phyloP scores from a whole-genome alignment of 2,329 filamentous ascomycete species.

The Helminthosporium solani region DNA sequence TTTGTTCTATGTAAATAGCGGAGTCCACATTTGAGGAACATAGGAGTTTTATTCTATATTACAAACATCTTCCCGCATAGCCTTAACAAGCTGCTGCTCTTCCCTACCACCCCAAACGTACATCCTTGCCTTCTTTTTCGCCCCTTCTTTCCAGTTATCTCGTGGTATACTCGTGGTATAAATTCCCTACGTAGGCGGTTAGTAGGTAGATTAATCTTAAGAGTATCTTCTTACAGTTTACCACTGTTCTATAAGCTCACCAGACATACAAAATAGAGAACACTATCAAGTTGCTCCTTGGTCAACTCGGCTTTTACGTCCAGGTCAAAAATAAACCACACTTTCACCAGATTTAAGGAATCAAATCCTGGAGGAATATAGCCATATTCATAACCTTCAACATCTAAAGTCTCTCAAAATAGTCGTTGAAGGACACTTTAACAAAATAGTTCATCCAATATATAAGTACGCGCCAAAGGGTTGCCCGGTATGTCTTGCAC shows the following conservation, averaged over 20 bases:
- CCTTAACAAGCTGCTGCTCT: no score
- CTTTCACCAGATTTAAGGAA: conserved; percentile 2
- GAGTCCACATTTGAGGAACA: no score
- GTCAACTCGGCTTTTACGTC: conserved; percentile 3
- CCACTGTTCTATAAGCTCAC: conserved; percentile 1
- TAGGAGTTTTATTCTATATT: no score
- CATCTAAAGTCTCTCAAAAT: background rate
- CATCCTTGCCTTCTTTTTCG: conserved; percentile 5
- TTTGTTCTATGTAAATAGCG: background rate
- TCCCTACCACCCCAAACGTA: conserved; percentile 6
- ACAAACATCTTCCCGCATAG: no score
- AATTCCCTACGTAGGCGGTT: conserved; percentile 6
- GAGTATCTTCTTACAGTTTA: conserved; percentile 6
- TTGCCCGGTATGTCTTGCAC: conserved; percentile 5
- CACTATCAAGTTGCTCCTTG: conserved; percentile 1
- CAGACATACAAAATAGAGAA: conserved; percentile 5
- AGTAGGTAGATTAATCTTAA: no score
- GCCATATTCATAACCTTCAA: conserved; percentile 4
- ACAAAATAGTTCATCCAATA: conserved; percentile 4
- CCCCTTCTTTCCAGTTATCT: conserved; percentile 1
- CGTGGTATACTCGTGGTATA: no score
- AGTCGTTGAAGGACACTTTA: background rate
- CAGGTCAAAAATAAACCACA: conserved; percentile 7
- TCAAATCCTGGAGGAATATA: conserved; percentile 4
- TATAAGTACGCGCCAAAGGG: background rate